These are phyloP conservation scores for Grifola frondosa DNA, from an alignment of 1,284 basidiomycete species.

Conservation along the genomic window DNA sequence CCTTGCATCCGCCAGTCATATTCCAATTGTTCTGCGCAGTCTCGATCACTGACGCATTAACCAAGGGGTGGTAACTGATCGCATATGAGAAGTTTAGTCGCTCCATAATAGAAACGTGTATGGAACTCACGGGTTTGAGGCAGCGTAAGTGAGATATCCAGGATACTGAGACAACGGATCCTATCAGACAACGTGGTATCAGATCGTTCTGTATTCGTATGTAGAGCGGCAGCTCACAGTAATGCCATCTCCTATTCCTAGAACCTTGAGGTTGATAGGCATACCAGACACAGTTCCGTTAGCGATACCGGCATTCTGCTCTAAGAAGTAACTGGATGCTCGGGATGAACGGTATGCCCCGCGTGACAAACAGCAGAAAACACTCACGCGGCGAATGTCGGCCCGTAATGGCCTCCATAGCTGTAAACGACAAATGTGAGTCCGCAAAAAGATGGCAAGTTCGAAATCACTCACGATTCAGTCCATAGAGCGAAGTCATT, in stretches of 20 bases:
- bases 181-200: slow-evolving; percentile 27
- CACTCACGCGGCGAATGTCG: slow-evolving; percentile 53
- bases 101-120: not conserved
- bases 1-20: slow-evolving; percentile 46
- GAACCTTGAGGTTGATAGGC: slow-evolving; percentile 55
- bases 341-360: not conserved
- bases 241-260: slow-evolving; percentile 64
- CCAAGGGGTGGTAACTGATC: slow-evolving; percentile 49
- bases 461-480: slow-evolving; percentile 44
- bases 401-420: slow-evolving; percentile 65
- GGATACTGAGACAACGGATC: slow-evolving; percentile 60
- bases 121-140: slow-evolving; percentile 42
- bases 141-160: slow-evolving; percentile 54
- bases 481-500: slow-evolving; percentile 62
- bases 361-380: not conserved
- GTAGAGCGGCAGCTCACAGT: too few species aligned
- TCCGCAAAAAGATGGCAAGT: slow-evolving; percentile 11
- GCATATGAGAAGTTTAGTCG: not conserved
- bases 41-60: slow-evolving; percentile 39
- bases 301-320: slow-evolving; percentile 57
- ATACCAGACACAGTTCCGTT: slow-evolving; percentile 43
- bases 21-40: slow-evolving; percentile 46
- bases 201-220: slow-evolving; percentile 3
- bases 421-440: slow-evolving; percentile 26
- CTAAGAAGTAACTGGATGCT: slow-evolving; percentile 47